Base-by-base conservation (phyloP, 805 yeast species). In the Saccharomycopsis sp. region DNA sequence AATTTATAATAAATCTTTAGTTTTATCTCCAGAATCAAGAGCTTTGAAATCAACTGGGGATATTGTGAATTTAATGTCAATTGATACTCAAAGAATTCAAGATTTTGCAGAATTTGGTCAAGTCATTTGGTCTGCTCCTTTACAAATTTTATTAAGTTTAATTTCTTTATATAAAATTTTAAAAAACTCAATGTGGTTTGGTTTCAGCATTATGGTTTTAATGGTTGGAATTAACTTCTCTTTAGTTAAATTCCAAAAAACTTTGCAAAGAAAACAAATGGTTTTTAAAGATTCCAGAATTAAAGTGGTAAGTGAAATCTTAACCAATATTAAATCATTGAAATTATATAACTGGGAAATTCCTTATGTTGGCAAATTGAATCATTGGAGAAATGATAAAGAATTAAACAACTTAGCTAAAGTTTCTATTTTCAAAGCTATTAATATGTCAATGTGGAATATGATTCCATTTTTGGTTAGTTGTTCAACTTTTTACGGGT, bases 121-220 rank as follows among this genome's bases (percentile, higher is more conserved):
- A 52, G 68, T 85, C 40, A 66, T 84, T 37, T 86, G 95, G 94
- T 85, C 95, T 1, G 95, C 95, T 36, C 96, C 96, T 1, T 81
- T 87, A 61, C 95, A 88, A 61, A 76, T 88, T 49, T 53, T 69
- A 19, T 60, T 88, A 42, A 86, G 96, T 66, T 66, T 88, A 46
- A 58, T 69, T 33, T 79, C 92, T 1, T 66, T 88, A 40, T 73
- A 86, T 58, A 70, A 72, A 3, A 61, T 88, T 34, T 60, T 88
- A 42, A 96, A 96, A 28, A 74, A 77, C 44, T 73, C 92, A n/a
- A 87, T 88, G 94, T 85, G 96, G 95, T 80, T 94, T 31, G 97
- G 97, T 58, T 94, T 89, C 12, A 60, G 71, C 25, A 76, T 89
- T 43, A 75, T 88, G 74, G 54, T 77, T 3, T 52, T 86, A 23